Evolutionary conservation across 805 yeast species (phyloP).

Genomic region (Spathaspora sp.): DNA sequence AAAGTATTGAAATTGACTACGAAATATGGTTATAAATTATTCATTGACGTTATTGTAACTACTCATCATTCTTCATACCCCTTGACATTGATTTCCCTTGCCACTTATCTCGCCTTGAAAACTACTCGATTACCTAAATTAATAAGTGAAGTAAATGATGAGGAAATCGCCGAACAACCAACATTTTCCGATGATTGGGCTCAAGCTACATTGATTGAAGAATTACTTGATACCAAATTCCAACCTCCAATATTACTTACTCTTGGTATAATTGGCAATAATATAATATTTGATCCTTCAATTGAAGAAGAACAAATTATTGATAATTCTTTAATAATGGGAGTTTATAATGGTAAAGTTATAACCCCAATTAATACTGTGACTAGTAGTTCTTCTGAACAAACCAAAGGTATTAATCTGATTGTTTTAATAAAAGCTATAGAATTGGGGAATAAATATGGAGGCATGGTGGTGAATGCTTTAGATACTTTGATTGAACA

Average conservation of each 20-base stretch:
- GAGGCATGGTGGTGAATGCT: conserved; percentile 58
- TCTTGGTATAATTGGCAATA: conserved; percentile 67
- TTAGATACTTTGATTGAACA: conserved; percentile 45
- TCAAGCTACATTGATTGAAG: conserved; percentile 41
- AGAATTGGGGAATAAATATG: conserved; percentile 56
- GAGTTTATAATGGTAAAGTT: conserved; percentile 66
- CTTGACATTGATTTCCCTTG: conserved; percentile 72
- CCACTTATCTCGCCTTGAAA: conserved; percentile 75
- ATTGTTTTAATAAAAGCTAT: conserved; percentile 46
- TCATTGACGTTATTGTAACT: conserved; percentile 74
- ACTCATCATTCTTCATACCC: conserved; percentile 74
- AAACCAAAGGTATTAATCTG: conserved; percentile 21
- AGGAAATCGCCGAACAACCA: conserved; percentile 81
- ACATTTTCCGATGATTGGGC: conserved; percentile 89
- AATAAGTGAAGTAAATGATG: conserved; percentile 65
- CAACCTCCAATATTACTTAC: conserved; percentile 77
- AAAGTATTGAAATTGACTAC: conserved; percentile 59
- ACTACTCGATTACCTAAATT: conserved; percentile 74
- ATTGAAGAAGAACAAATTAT: conserved; percentile 84
- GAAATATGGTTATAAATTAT: conserved; percentile 72
- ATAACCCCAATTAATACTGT: conserved; percentile 71
- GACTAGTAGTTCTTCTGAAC: conserved; percentile 48
- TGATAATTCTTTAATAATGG: conserved; percentile 75
- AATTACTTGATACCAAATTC: conserved; percentile 41
- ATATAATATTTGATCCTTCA: conserved; percentile 79